phyloP scores from a whole-genome alignment of 1,284 basidiomycete species.

The Pseudozyma tsukubaensis region DNA sequence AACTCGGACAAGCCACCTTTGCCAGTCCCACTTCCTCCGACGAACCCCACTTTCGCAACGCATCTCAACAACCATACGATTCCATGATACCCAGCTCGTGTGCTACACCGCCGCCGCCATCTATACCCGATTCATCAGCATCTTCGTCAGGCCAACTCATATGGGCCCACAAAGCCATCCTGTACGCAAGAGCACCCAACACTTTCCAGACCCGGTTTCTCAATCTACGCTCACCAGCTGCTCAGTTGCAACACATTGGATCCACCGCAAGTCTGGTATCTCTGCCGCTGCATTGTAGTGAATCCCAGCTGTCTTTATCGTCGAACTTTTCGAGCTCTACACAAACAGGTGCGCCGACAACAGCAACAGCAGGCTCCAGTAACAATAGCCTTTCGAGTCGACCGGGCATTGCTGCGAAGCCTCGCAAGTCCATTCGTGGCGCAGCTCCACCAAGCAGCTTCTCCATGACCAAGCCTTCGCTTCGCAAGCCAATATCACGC shows the following conservation, averaged over 20 bases:
- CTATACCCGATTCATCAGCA: conserved; percentile 12
- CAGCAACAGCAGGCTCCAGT: not conserved
- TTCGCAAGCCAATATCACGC: conserved; percentile 33
- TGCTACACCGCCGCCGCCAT: conserved; percentile 1
- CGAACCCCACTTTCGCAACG: not conserved
- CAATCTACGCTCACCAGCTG: conserved; percentile 75
- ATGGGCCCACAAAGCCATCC: conserved; percentile 94
- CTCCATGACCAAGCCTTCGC: conserved; percentile 33
- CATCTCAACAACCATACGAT: conserved; percentile 2
- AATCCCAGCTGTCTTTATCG: conserved; percentile 29
- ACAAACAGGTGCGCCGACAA: conserved; percentile 6
- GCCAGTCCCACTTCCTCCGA: not conserved
- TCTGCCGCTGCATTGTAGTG: conserved; percentile 38
- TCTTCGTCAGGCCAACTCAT: conserved; percentile 65
- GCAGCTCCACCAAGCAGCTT: conserved; percentile 53
- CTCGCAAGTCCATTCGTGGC: conserved; percentile 35
- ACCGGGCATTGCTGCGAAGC: conserved; percentile 9
- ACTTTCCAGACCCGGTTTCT: conserved; percentile 70
- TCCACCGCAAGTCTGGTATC: conserved; percentile 52
- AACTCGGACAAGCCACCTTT: conserved; percentile 9
- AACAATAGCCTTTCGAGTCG: conserved; percentile 4
- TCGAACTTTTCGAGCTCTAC: conserved; percentile 21
- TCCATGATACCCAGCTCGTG: conserved; percentile 11
- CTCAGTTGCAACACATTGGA: conserved; percentile 52
- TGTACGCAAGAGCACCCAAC: conserved; percentile 83